A percentile compares a stretch with the other conserved stretches of the same genome.
phyloP scores from a whole-genome alignment of 1,139 yeast genomes.

The Debaryomyces sp. region DNA sequence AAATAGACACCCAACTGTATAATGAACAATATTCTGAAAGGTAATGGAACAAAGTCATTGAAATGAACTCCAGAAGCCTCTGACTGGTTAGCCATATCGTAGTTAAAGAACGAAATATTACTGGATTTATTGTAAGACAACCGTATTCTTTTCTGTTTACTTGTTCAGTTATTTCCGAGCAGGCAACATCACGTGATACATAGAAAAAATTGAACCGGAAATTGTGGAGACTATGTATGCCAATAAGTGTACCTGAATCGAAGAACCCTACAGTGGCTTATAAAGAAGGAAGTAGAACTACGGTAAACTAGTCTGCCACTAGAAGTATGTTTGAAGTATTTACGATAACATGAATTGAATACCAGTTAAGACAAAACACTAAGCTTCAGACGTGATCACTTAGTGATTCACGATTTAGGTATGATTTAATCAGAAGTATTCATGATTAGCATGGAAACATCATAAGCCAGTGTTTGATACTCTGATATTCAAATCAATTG shows the following conservation, averaged over 20 bases:
- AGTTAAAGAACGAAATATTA: neutral
- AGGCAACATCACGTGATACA: neutral
- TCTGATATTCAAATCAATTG: neutral
- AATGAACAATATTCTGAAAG: conserved; percentile 37
- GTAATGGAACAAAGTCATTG: conserved; percentile 33
- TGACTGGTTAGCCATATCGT: neutral
- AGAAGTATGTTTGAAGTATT: neutral
- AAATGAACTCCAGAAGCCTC: neutral
- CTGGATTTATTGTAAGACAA: neutral
- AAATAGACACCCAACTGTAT: conserved; percentile 35
- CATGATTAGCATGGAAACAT: conserved; percentile 60
- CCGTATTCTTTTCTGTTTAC: neutral
- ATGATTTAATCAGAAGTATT: conserved; percentile 45
- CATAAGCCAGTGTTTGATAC: conserved; percentile 34
- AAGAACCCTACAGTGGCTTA: neutral
- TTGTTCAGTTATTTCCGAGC: conserved; percentile 2
- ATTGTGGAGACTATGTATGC: neutral
- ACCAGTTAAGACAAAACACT: neutral
- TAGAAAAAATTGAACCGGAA: neutral
- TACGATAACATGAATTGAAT: neutral
- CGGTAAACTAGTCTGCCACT: neutral
- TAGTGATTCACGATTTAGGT: conserved; percentile 28
- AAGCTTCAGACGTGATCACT: conserved; percentile 33
- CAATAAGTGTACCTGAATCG: neutral
- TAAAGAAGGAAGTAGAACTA: neutral